Evolutionary conservation across 805 yeast species (phyloP).

Genomic region (Ogataea saltuana): DNA sequence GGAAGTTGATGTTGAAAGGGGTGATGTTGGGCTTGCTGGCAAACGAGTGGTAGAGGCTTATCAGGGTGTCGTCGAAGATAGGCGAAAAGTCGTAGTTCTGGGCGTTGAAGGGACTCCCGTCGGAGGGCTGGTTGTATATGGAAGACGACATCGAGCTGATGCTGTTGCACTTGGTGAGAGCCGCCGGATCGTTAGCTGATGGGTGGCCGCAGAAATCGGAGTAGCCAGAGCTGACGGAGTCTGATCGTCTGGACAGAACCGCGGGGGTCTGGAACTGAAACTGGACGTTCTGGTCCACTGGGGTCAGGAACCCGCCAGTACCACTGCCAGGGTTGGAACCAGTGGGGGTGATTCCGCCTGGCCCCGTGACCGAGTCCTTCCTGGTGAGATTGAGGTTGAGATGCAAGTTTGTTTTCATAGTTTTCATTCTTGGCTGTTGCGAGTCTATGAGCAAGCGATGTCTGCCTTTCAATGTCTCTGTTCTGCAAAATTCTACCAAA

Average conservation of each 20-base stretch:
- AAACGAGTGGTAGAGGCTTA: constrained; percentile 48
- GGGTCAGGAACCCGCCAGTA: constrained; percentile 24
- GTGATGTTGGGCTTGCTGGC: constrained; percentile 62
- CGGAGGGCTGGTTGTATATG: constrained; percentile 17
- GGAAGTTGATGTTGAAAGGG: constrained; percentile 64
- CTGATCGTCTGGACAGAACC: constrained; percentile 17
- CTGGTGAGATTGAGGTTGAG: constrained; percentile 24
- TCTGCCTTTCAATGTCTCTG: too few species aligned
- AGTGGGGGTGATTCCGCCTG: constrained; percentile 17
- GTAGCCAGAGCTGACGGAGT: constrained; percentile 21
- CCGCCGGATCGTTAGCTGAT: constrained; percentile 2
- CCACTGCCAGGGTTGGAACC: constrained; percentile 5
- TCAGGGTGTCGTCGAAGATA: constrained; percentile 46
- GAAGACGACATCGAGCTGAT: constrained; percentile 26
- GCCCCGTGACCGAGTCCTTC: constrained; percentile 16
- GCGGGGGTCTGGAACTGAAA: constrained; percentile 28
- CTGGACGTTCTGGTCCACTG: constrained; percentile 25
- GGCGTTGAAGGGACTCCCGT: constrained; percentile 24
- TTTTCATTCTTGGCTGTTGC: constrained; percentile 22
- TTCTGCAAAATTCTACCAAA: too few species aligned
- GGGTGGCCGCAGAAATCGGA: constrained; percentile 17
- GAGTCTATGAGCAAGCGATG: constrained; percentile 1
- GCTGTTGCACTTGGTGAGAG: constrained; percentile 26
- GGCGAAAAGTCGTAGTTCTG: constrained; percentile 35
- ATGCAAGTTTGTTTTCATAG: constrained; percentile 31